phyloP scores from a whole-genome alignment of 2,329 filamentous ascomycete genomes.

The Zymoseptoria passerinii region DNA sequence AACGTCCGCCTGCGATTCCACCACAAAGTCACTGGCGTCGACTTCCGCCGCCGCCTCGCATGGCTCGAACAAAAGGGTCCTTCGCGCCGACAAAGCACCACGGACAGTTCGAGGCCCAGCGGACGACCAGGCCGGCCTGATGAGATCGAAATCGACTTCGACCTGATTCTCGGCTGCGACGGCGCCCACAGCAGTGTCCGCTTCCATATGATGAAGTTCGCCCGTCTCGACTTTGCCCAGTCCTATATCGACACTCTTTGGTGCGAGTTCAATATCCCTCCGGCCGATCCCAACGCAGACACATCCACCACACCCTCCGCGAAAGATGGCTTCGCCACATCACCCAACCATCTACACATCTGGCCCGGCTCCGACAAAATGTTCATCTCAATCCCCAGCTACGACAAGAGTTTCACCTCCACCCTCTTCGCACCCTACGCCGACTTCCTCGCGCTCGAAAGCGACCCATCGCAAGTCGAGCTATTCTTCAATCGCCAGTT shows the following conservation, averaged over 20 bases:
- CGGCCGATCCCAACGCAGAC: constrained; percentile 36
- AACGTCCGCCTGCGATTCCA: constrained; percentile 92
- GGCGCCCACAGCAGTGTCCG: constrained; percentile 87
- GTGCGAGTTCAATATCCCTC: constrained; percentile 81
- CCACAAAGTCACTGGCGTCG: constrained; percentile 84
- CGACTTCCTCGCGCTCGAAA: constrained; percentile 61
- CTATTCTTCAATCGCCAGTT: constrained; percentile 76
- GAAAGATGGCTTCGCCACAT: constrained; percentile 61
- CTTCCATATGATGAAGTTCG: constrained; percentile 93
- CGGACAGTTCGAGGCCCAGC: constrained; percentile 12
- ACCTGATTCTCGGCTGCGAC: constrained; percentile 89
- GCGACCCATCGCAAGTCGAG: constrained; percentile 50
- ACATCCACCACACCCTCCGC: constrained; percentile 23
- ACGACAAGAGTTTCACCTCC: constrained; percentile 88
- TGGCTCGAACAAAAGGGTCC: constrained; percentile 63
- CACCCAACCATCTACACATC: constrained; percentile 90
- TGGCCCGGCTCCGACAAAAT: constrained; percentile 85
- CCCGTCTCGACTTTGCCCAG: constrained; percentile 82
- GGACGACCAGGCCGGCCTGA: constrained; percentile 18
- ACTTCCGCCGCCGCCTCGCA: constrained; percentile 69
- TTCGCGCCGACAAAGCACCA: constrained; percentile 12
- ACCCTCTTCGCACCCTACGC: constrained; percentile 78
- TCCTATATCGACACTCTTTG: constrained; percentile 94
- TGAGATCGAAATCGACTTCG: constrained; percentile 79
- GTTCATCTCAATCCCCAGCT: constrained; percentile 92